Evolutionary conservation across 176 grass and related monocot species (phyloP), one percentile per base, ranked within the genome.

Genomic region (Triticum dicoccoides): DNA sequence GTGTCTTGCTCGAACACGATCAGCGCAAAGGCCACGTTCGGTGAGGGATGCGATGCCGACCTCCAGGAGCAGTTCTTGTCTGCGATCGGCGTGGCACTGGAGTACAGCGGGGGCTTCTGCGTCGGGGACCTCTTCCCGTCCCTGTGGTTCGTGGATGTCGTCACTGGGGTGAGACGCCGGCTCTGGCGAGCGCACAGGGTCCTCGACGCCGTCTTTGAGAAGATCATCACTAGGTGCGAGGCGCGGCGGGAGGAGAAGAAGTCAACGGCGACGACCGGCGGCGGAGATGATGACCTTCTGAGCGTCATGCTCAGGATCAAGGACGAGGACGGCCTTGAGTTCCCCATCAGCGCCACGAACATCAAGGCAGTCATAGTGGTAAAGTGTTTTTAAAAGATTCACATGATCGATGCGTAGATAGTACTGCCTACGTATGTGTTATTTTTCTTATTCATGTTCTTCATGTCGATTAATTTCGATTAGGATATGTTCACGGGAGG

Each of bases 231-330:
- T 0, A 42, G 80, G 58, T 63, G 37, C 6, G 32, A 91, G 59
- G 12, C 29, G 11, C 54, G 52, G 2, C n/a, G 9, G 6, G 23
- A 9, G 11, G 51, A 39, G 32, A 67, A 58, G 66, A 30, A 10
- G 20, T 21, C 1, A 29, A 77, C 6, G 27, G 29, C 14, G 5
- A 6, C 9, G 18, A 4, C 15, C 3, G 13, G 14, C 49, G 1
- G 32, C 5, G 21, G 25, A 18, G 38, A 56, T 9, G 65, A 87
- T 4, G 75, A 87, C 39, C 27, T 93, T 3, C 9, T 93, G 2
- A 69, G 78, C 37, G 85, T 90, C 29, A 18, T 94, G 5, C 73
- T 91, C 4, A 94, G 72, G 51, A 65, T 70, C 3, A 76, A 58
- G 25, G 92, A 89, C 11, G 20, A 84, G 8, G 44, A 62, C 5